Percentiles rank a stretch among this genome's conserved stretches.
phyloP scores from a whole-genome alignment of 345 rosid genomes.

The Barbarea vulgaris region DNA sequence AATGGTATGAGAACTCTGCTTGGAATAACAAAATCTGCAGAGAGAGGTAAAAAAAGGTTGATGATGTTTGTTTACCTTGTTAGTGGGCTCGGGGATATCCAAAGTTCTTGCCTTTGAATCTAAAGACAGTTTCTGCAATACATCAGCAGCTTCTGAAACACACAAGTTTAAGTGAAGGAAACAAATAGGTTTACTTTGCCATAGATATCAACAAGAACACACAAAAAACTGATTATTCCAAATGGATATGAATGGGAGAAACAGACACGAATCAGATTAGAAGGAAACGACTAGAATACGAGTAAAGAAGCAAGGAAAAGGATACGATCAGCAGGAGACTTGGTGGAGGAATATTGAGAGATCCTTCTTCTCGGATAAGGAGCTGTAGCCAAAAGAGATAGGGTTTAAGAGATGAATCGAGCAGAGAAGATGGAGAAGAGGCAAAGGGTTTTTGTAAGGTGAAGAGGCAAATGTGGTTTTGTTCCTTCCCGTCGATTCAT shows the following conservation, averaged over 20 bases:
- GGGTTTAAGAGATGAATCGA: conserved; percentile 12
- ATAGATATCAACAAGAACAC: background rate
- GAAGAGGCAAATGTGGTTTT: conserved; percentile 46
- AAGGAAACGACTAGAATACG: background rate
- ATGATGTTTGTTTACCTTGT: conserved; percentile 48
- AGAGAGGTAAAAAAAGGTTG: background rate
- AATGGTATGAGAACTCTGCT: background rate
- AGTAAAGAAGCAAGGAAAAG: conserved; percentile 28
- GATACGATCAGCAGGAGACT: conserved; percentile 63
- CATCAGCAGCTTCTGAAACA: conserved; percentile 58
- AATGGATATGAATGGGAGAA: background rate
- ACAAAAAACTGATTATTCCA: background rate
- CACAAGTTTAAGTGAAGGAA: conserved; percentile 49
- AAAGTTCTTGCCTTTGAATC: background rate
- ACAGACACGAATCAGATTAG: background rate
- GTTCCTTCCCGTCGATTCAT: conserved; percentile 32
- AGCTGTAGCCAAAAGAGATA: background rate
- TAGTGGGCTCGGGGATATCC: conserved; percentile 45
- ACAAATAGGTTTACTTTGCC: too few relatives aligned
- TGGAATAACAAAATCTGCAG: background rate
- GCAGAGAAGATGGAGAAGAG: background rate
- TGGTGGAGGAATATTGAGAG: background rate
- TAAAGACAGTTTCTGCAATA: conserved; percentile 63
- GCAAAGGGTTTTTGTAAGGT: conserved; percentile 27
- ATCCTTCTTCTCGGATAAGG: conserved; percentile 8